A percentile compares a stretch with the other conserved stretches of the same genome.
phyloP scores from a whole-genome alignment of 2,329 filamentous ascomycete genomes.

The Epicoccum nigrum region DNA sequence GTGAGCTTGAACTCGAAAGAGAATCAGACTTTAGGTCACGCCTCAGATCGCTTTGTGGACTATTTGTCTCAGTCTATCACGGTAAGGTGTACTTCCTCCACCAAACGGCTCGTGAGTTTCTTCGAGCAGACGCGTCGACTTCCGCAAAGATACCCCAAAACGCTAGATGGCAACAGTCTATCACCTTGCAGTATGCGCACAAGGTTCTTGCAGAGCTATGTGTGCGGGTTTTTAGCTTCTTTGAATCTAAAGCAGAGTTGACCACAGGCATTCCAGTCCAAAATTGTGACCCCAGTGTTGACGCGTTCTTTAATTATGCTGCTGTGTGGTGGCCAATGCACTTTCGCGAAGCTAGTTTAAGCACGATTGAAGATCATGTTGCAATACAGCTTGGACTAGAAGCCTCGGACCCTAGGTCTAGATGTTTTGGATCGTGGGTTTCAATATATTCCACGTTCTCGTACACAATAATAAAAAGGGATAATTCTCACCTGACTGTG shows the following conservation, averaged over 20 bases:
- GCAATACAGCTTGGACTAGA: neutral
- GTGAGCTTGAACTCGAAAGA: constrained; percentile 17
- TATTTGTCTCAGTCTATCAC: constrained; percentile 21
- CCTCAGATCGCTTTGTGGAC: constrained; percentile 18
- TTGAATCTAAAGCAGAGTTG: neutral
- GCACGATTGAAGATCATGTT: neutral
- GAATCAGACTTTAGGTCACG: constrained; percentile 17
- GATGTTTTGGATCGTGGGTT: neutral
- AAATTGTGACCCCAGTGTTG: too few species aligned
- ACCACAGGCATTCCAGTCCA: neutral
- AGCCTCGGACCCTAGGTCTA: neutral
- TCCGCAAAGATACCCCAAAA: neutral
- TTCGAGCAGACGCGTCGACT: constrained; percentile 10
- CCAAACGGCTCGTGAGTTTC: constrained; percentile 22
- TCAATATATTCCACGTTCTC: neutral
- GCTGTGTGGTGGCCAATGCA: constrained; percentile 19
- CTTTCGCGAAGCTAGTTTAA: constrained; percentile 15
- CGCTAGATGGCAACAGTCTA: constrained; percentile 9
- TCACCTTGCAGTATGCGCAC: constrained; percentile 13
- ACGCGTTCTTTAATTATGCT: constrained; percentile 16
- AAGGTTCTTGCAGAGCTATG: constrained; percentile 18
- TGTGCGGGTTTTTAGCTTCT: constrained; percentile 19
- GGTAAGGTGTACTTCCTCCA: constrained; percentile 21
- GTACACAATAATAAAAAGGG: neutral
- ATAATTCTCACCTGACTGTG: neutral